phyloP scores from a whole-genome alignment of 768 basidiomycete genomes.

The Pholiota conissans region DNA sequence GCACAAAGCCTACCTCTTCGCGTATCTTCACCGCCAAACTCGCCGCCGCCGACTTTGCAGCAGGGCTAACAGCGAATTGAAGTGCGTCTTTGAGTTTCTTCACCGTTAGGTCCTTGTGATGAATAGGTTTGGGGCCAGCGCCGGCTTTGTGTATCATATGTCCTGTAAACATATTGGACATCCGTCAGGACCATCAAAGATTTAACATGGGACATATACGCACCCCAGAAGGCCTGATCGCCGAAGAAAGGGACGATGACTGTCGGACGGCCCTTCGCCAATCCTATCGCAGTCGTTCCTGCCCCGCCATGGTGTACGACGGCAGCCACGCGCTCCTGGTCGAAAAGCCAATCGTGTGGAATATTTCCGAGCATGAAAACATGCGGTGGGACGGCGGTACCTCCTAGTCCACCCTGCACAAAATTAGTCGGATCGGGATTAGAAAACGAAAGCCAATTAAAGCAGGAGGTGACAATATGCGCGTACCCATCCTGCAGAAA shows the following conservation, averaged over 20 bases:
- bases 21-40: conserved; percentile 51
- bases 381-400: conserved; percentile 46
- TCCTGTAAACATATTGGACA: conserved; percentile 33
- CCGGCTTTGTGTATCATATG: conserved; percentile 61
- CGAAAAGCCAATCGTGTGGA: conserved; percentile 72
- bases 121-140: conserved; percentile 62
- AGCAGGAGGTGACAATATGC: not conserved
- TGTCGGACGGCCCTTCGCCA: conserved; percentile 59
- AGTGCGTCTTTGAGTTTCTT: conserved; percentile 56
- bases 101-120: conserved; percentile 46
- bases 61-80: conserved; percentile 43
- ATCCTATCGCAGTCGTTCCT: conserved; percentile 64
- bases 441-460: not conserved
- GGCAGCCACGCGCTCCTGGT: conserved; percentile 49
- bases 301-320: conserved; percentile 70
- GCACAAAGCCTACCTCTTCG: conserved; percentile 42
- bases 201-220: conserved; percentile 23
- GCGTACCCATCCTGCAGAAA: conserved; percentile 62
- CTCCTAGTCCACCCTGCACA: conserved; percentile 63
- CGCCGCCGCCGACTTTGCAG: conserved; percentile 48
- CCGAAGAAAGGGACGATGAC: conserved; percentile 69
- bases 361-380: conserved; percentile 66
- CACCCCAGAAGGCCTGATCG: conserved; percentile 60
- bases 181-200: not conserved
- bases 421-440: not conserved